Evolutionary conservation across 331 rosid species (phyloP), one percentile per base, ranked within the genome.

Genomic region (Stylosanthes scabra): DNA sequence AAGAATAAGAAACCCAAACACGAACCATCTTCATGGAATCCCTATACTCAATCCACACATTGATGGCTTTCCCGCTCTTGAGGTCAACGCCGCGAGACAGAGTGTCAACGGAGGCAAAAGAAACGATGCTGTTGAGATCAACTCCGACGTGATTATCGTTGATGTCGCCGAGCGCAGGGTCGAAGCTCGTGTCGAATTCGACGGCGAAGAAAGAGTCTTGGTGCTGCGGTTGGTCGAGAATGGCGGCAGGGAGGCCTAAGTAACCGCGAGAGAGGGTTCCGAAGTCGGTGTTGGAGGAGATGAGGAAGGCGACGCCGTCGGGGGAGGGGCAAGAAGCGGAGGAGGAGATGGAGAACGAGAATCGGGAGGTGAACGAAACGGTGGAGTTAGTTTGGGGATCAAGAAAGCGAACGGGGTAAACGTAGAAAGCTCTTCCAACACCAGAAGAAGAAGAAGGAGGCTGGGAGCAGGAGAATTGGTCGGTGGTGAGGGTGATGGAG

Each of bases 41-140:
- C 25, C 89, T 59, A 56, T 93, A 93, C 72, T 93, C 97, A 16
- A 93, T 79, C 98, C 98, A 93, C 41, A 88, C 93, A 15, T 79
- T 88, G 44, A 93, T 74, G 37, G 57, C 14, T 28, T 58, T 85
- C 42, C 93, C 97, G 71, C 91, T 86, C 46, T 72, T 86, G 71
- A 93, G 72, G 51, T 84, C 85, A 51, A 90, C 63, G 3, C 97
- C 95, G 7, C 74, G 67, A 6, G 93, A 84, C 7, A 66, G 44
- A 11, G 79, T 71, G 59, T 90, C 93, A 2, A 78, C 89, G 1
- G 96, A 87, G 45, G 84, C 71, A 7, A 80, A 62, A 40, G 97
- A 88, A 2, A 78, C 71, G 37, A 72, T 41, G 0, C 70, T 70
- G 28, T 66, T 63, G 7, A 90, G 52, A 63, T 93, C 93, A 3